phyloP scores from a whole-genome alignment of 179 eudicot genomes.

The Spergularia azorica region DNA sequence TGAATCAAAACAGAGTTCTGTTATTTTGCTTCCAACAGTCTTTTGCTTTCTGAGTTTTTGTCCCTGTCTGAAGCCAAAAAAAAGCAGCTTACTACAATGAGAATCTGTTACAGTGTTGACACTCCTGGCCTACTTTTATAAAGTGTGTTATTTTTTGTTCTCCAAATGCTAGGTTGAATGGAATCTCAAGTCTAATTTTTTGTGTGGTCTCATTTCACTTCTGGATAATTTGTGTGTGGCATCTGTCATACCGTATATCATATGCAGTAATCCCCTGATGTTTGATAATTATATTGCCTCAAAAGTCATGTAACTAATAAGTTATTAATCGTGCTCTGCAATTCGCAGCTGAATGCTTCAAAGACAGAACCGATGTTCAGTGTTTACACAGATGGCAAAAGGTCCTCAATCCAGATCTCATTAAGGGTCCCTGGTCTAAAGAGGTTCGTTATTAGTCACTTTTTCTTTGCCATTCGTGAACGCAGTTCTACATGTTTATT shows the following conservation, averaged over 20 bases:
- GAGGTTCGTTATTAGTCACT: slow-evolving; percentile 49
- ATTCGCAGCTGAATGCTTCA: slow-evolving; percentile 88
- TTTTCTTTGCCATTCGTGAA: slow-evolving; percentile 6
- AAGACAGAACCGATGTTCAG: slow-evolving; percentile 95
- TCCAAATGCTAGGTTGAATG: background rate
- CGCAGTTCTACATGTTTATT: slow-evolving; percentile 9
- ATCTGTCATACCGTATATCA: background rate
- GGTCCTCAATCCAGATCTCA: slow-evolving; percentile 92
- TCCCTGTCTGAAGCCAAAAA: background rate
- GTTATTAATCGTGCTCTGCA: slow-evolving; percentile 25
- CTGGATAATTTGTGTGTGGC: background rate
- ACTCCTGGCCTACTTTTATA: background rate
- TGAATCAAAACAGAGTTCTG: background rate
- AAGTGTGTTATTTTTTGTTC: background rate
- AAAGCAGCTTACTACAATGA: too few species aligned
- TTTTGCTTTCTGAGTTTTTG: slow-evolving; percentile 3
- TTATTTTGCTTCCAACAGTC: slow-evolving; percentile 1
- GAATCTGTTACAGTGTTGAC: too few species aligned
- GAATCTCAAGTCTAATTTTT: background rate
- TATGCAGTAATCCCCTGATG: background rate
- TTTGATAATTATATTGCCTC: background rate
- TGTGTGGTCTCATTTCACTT: background rate
- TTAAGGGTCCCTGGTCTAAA: slow-evolving; percentile 99
- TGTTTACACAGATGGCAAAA: slow-evolving; percentile 99
- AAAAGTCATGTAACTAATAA: background rate